Percentiles rank a stretch among this genome's conserved stretches.
Conservation (phyloP, 106 monocot species). For the Amphibolis antarctica region DNA sequence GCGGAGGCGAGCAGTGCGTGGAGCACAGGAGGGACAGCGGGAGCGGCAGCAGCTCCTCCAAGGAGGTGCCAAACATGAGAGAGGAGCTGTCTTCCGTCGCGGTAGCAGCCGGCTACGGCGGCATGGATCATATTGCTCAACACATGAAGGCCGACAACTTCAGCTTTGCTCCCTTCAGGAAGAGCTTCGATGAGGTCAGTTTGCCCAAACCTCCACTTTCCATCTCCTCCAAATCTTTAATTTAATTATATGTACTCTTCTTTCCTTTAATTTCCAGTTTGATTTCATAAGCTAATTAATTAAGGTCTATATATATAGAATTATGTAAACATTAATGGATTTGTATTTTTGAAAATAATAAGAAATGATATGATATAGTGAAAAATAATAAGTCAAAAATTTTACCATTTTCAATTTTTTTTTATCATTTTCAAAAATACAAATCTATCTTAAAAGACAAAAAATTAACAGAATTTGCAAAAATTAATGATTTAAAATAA, state of each 20-base stretch:
- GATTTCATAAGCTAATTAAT: no score
- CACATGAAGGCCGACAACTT: conserved; percentile 54
- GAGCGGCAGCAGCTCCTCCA: conserved; percentile 56
- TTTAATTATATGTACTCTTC: conserved; percentile 1
- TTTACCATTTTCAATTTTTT: no score
- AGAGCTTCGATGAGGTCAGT: conserved; percentile 72
- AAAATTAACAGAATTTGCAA: no score
- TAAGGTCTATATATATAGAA: no score
- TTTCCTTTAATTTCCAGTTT: no score
- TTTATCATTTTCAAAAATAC: no score
- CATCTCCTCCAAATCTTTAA: background rate
- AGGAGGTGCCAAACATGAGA: conserved; percentile 35
- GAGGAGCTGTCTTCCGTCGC: conserved; percentile 26
- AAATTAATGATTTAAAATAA: no score
- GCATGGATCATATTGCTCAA: conserved; percentile 22
- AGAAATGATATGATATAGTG: no score
- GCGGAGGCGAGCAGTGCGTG: conserved; percentile 6
- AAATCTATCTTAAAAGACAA: no score
- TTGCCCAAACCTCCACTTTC: background rate
- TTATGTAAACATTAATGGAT: no score
- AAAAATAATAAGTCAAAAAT: no score
- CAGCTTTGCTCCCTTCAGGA: conserved; percentile 78
- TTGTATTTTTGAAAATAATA: no score
- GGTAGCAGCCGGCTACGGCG: conserved; percentile 28
- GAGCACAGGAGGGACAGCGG: conserved; percentile 34